These are phyloP conservation scores for Xylariomycetidae sp. DNA, from an alignment of 2,329 filamentous ascomycete species.

Conservation along the genomic window DNA sequence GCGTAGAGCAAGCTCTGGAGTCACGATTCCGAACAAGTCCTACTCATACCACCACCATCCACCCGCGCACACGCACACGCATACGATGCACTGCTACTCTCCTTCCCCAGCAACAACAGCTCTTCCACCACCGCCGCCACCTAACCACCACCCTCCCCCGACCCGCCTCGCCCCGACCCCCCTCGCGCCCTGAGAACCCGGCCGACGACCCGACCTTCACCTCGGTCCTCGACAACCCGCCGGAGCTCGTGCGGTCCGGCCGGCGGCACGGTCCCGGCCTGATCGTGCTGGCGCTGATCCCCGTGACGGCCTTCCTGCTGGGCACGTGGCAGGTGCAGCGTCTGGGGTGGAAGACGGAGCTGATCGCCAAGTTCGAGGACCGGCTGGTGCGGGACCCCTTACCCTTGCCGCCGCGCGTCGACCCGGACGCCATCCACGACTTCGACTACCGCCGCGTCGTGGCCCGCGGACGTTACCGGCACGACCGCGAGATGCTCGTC, in stretches of 20 bases:
- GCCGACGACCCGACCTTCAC: conserved; percentile 75
- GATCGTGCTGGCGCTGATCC: conserved; percentile 80
- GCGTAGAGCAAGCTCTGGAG: conserved; percentile 19
- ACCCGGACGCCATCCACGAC: conserved; percentile 74
- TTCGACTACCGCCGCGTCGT: conserved; percentile 89
- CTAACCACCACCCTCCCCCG: neutral
- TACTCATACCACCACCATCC: conserved; percentile 3
- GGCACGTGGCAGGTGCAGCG: conserved; percentile 96
- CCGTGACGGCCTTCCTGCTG: conserved; percentile 81
- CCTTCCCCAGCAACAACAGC: neutral
- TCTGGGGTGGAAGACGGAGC: conserved; percentile 86
- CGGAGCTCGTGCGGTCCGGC: conserved; percentile 71
- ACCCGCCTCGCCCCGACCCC: conserved; percentile 22
- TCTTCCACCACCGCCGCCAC: conserved; percentile 1
- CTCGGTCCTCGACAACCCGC: conserved; percentile 83
- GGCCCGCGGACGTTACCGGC: conserved; percentile 68
- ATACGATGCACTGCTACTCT: neutral
- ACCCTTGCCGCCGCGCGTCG: conserved; percentile 77
- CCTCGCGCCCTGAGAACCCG: conserved; percentile 35
- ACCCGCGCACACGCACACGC: conserved; percentile 1
- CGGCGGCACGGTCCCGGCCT: conserved; percentile 73
- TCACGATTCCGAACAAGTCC: conserved; percentile 16
- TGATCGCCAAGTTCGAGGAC: conserved; percentile 90
- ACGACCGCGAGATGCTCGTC: conserved; percentile 95
- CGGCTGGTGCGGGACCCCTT: conserved; percentile 80